phyloP scores from a whole-genome alignment of 2,329 filamentous ascomycete species.

The Pseudogymnoascus sp. region DNA sequence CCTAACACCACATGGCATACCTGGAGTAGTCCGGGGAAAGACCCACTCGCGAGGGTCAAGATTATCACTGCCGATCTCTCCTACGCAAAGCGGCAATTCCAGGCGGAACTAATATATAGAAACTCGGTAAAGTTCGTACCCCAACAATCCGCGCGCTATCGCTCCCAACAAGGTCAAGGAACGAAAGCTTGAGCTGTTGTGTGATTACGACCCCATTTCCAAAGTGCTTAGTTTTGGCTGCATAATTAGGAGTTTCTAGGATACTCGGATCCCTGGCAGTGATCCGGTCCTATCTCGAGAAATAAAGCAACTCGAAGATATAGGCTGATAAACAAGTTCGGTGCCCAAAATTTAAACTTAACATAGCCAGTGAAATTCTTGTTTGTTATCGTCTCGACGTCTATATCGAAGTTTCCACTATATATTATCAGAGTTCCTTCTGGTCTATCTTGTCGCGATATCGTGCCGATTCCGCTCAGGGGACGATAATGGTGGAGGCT shows the following conservation, averaged over 20 bases:
- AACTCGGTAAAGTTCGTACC: background rate
- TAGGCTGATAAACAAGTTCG: background rate
- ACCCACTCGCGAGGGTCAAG: background rate
- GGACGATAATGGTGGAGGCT: background rate
- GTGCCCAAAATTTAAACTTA: background rate
- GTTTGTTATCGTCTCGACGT: background rate
- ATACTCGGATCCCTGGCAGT: background rate
- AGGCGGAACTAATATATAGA: background rate
- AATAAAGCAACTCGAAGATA: background rate
- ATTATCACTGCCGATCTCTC: background rate
- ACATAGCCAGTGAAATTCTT: background rate
- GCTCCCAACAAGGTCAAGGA: background rate
- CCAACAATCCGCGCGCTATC: background rate
- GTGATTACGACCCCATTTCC: background rate
- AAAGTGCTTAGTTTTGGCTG: background rate
- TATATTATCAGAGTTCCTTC: background rate
- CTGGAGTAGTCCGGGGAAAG: conserved; percentile 1
- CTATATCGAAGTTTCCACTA: background rate
- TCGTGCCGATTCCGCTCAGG: background rate
- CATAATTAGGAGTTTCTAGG: background rate
- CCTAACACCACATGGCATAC: background rate
- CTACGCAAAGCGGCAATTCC: background rate
- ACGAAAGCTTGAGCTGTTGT: background rate
- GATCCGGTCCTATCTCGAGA: background rate
- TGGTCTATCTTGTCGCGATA: background rate